A percentile compares a stretch with the other conserved stretches of the same genome.
These are phyloP conservation scores for Penicillium salamii DNA, from an alignment of 495 filamentous ascomycete species.

Conservation along the genomic window DNA sequence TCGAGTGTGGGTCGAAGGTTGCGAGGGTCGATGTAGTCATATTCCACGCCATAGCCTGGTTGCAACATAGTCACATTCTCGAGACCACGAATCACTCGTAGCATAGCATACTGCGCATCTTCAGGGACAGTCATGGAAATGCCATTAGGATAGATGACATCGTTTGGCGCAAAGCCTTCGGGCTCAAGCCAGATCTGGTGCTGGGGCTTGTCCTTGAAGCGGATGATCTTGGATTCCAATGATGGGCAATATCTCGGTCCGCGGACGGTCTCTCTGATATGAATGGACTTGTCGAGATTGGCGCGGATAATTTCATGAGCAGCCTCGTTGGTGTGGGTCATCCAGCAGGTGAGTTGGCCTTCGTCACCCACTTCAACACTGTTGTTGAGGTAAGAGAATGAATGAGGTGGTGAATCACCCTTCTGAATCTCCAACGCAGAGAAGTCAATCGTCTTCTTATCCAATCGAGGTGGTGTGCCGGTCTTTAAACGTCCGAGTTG, in stretches of 20 bases:
- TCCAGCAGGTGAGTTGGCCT: constrained; percentile 74
- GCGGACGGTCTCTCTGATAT: constrained; percentile 93
- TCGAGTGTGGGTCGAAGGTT: constrained; percentile 83
- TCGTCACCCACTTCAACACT: constrained; percentile 67
- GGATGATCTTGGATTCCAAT: constrained; percentile 89
- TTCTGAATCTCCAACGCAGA: constrained; percentile 62
- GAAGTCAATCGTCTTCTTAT: constrained; percentile 80
- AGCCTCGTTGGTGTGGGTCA: constrained; percentile 77
- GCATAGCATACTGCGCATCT: constrained; percentile 76
- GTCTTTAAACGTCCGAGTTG: constrained; percentile 90
- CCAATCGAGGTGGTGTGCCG: constrained; percentile 87
- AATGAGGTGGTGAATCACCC: constrained; percentile 82
- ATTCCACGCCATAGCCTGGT: constrained; percentile 95
- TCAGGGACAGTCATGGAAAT: constrained; percentile 95
- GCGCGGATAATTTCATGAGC: constrained; percentile 81
- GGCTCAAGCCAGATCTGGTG: constrained; percentile 97
- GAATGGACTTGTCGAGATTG: constrained; percentile 89
- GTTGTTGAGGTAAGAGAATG: constrained; percentile 88
- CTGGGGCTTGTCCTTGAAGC: constrained; percentile 71
- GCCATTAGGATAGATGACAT: constrained; percentile 94
- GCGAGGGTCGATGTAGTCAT: constrained; percentile 96
- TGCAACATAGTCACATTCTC: constrained; percentile 93
- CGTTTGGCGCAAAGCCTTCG: constrained; percentile 81
- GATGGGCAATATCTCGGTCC: constrained; percentile 95
- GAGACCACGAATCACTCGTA: constrained; percentile 80